Evolutionary conservation across 1,284 basidiomycete species (phyloP), one percentile per base, ranked within the genome.

Genomic region (Austroboletus novae-zelandiae): DNA sequence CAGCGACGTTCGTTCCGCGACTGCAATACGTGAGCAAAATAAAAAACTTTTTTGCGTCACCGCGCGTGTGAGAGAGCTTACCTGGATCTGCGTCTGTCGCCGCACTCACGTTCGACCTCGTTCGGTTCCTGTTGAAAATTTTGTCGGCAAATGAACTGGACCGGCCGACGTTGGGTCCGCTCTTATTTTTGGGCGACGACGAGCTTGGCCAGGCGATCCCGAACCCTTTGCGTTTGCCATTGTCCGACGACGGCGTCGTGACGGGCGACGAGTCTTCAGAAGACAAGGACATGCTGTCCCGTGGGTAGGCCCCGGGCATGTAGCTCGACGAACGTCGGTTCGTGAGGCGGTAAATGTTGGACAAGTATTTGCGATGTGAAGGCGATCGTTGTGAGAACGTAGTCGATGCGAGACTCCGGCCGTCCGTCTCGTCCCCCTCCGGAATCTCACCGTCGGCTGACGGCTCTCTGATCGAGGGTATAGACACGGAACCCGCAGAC

Each of bases 81-180:
- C 34, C 34, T 35, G 34, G 61, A 34, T 65, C 64, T 32, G 14
- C 58, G 36, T 65, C 64, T 23, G 20, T 5, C 4, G 36, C 40
- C 14, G 44, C 49, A 53, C 67, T 66, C 49, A 57, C 64, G 51
- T 65, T 75, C 30, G 79, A 80, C 56, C 71, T 79, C 32, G 78
- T 78, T 58, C 79, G 71, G 23, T 67, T 69, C 40, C 80, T 64
- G 44, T 71, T 69, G 63, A 73, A 82, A 54, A 83, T 73, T 62
- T 76, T 80, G 52, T 76, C 80, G 17, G 80, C 77, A 61, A 82
- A 79, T 9, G 80, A 77, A 17, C 72, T 70, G 5, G 79, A 76
- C 52, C 77, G 68, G 13, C 70, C 61, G 17, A 75, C 47, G 46
- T 63, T 71, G 25, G 54, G 31, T n/a, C 62, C 64, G 2, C 58